Conservation (phyloP, 768 basidiomycete genomes). For the Auriscalpium orientale region DNA sequence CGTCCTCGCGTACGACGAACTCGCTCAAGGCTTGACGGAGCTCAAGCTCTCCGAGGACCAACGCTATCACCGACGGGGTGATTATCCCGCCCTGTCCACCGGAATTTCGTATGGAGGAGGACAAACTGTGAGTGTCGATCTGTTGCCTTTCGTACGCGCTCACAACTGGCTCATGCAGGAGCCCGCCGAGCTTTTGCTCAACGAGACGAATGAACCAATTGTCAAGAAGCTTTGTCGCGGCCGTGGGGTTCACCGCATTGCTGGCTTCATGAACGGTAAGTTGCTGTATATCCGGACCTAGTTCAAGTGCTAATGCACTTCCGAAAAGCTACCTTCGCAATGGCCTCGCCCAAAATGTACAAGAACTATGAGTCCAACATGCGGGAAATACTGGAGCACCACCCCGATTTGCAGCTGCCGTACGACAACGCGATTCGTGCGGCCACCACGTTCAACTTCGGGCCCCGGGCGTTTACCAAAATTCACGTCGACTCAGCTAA, state of each 20-base stretch:
- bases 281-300: neutral
- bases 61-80: neutral
- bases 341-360: conserved; percentile 3
- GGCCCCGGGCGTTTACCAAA: no score
- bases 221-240: neutral
- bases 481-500: conserved; percentile 4
- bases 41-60: neutral
- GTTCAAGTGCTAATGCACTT: neutral
- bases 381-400: neutral
- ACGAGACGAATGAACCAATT: neutral
- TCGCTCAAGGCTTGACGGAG: neutral
- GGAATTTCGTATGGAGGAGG: neutral
- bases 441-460: conserved; percentile 12
- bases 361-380: neutral
- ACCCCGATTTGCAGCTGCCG: neutral
- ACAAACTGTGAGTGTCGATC: neutral
- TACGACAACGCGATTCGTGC: conserved; percentile 2
- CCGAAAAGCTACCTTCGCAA: conserved; percentile 1
- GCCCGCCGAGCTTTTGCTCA: neutral
- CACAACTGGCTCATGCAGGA: neutral
- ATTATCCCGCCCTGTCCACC: neutral
- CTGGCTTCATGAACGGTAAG: conserved; percentile 2
- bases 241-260: neutral
- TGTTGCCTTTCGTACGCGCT: neutral
- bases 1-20: neutral